phyloP scores from a whole-genome alignment of 345 rosid species.

The Rhodomyrtus tomentosa region DNA sequence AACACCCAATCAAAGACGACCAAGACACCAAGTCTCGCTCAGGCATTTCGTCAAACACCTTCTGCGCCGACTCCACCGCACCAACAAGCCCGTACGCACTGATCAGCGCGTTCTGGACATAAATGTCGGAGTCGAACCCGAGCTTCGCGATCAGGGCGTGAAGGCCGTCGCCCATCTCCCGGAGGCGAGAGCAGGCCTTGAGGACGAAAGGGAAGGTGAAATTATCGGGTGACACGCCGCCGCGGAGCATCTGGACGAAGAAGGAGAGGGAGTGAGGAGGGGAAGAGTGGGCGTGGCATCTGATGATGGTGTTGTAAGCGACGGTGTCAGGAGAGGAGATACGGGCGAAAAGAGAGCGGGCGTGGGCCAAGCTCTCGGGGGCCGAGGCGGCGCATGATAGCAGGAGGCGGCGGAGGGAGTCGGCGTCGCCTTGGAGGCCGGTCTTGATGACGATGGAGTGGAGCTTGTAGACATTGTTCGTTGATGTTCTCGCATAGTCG shows the following conservation, averaged over 20 bases:
- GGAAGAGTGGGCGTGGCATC: slow-evolving; percentile 22
- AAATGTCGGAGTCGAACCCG: slow-evolving; percentile 17
- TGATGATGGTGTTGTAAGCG: slow-evolving; percentile 35
- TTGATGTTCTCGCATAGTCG: background rate
- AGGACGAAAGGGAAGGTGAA: slow-evolving; percentile 54
- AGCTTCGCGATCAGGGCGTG: slow-evolving; percentile 31
- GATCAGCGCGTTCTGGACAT: slow-evolving; percentile 27
- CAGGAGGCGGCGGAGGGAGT: slow-evolving; percentile 20
- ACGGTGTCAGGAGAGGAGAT: slow-evolving; percentile 20
- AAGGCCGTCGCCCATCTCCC: slow-evolving; percentile 2
- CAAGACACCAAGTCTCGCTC: slow-evolving; percentile 31
- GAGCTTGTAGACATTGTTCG: slow-evolving; percentile 23
- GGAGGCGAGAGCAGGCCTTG: slow-evolving; percentile 34
- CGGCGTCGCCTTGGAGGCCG: slow-evolving; percentile 5
- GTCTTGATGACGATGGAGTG: slow-evolving; percentile 17
- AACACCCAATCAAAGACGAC: slow-evolving; percentile 31
- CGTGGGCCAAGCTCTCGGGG: slow-evolving; percentile 17
- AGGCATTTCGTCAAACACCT: slow-evolving; percentile 37
- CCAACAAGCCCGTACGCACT: slow-evolving; percentile 15
- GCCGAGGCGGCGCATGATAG: slow-evolving; percentile 11
- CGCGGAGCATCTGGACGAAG: slow-evolving; percentile 29
- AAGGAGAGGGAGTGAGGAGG: slow-evolving; percentile 19
- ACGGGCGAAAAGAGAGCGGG: slow-evolving; percentile 16
- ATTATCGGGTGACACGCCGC: slow-evolving; percentile 21
- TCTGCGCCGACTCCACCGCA: slow-evolving; percentile 4